Percentiles rank a stretch among this genome's conserved stretches.
Conservation (phyloP, 768 basidiomycete species). For the Tephrocybe rancida region DNA sequence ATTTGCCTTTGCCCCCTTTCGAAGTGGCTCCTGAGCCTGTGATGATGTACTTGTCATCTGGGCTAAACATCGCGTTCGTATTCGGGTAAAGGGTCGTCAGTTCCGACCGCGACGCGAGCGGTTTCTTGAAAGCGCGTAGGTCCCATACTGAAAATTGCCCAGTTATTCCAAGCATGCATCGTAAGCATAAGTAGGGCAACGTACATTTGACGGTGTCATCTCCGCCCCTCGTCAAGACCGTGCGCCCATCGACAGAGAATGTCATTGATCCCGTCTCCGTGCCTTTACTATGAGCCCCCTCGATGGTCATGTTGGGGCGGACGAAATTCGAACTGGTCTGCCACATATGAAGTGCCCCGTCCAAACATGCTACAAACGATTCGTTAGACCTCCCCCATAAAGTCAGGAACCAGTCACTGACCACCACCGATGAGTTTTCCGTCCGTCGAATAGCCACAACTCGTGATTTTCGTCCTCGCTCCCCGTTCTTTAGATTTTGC, state of each 20-base stretch:
- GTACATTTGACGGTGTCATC: conserved; percentile 95
- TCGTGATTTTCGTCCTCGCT: conserved; percentile 86
- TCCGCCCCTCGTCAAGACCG: conserved; percentile 86
- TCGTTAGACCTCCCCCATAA: background rate
- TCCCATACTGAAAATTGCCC: conserved; percentile 79
- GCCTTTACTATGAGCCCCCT: conserved; percentile 85
- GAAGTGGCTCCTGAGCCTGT: conserved; percentile 76
- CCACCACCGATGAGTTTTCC: conserved; percentile 90
- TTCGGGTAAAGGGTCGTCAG: conserved; percentile 84
- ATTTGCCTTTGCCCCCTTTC: conserved; percentile 68
- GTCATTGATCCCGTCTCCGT: conserved; percentile 86
- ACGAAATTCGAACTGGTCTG: conserved; percentile 91
- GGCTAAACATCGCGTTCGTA: conserved; percentile 95
- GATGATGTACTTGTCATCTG: conserved; percentile 87
- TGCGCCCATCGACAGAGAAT: conserved; percentile 87
- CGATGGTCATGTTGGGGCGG: conserved; percentile 82
- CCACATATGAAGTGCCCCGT: conserved; percentile 95
- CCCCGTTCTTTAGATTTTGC: conserved; percentile 97
- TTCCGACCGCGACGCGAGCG: conserved; percentile 65
- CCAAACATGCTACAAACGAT: conserved; percentile 76
- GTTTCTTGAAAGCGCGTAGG: conserved; percentile 87
- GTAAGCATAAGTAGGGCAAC: conserved; percentile 35
- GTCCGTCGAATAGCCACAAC: conserved; percentile 87
- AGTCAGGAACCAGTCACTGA: conserved; percentile 31
- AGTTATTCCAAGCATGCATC: background rate